A percentile compares a stretch with the other conserved stretches of the same genome.
Evolutionary conservation across 345 rosid genomes (phyloP).

Genomic region (Rhizophora apiculata): DNA sequence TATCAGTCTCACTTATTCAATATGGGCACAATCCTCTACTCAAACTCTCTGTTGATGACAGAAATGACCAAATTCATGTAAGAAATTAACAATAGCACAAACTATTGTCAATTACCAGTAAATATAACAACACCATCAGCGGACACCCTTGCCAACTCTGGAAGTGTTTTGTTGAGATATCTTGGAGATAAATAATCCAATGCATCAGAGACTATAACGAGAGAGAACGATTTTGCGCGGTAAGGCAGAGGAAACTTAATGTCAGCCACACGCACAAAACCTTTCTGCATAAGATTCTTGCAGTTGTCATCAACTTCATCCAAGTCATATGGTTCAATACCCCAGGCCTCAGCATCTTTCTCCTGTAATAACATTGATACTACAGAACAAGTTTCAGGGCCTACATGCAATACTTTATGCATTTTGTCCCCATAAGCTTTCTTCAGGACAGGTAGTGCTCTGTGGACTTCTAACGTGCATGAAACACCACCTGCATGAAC

Average conservation of each 20-base stretch:
- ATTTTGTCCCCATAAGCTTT: slow-evolving; percentile 87
- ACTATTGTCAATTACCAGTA: slow-evolving; percentile 48
- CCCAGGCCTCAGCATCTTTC: slow-evolving; percentile 96
- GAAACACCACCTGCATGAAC: slow-evolving; percentile 58
- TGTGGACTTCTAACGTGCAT: slow-evolving; percentile 78
- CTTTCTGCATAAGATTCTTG: slow-evolving; percentile 75
- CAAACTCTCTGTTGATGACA: no score
- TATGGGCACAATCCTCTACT: no score
- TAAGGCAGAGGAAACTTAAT: slow-evolving; percentile 91
- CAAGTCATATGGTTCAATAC: slow-evolving; percentile 92
- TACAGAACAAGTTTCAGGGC: slow-evolving; percentile 92
- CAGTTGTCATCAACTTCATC: slow-evolving; percentile 88
- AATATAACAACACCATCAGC: slow-evolving; percentile 69
- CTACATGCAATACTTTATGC: slow-evolving; percentile 90
- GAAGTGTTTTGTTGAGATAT: slow-evolving; percentile 89
- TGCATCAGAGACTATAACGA: slow-evolving; percentile 87
- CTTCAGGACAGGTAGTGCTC: slow-evolving; percentile 72
- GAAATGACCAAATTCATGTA: no score
- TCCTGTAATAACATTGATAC: slow-evolving; percentile 78
- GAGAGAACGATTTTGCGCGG: slow-evolving; percentile 86
- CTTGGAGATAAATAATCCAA: slow-evolving; percentile 90
- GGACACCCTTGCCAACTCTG: slow-evolving; percentile 88
- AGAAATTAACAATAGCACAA: not conserved
- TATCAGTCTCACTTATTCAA: not conserved
- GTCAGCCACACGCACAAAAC: slow-evolving; percentile 89